Evolutionary conservation across 192 early-diverging fungal species (phyloP), one percentile per base, ranked within the genome.

Genomic region (Funneliformis mosseae): DNA sequence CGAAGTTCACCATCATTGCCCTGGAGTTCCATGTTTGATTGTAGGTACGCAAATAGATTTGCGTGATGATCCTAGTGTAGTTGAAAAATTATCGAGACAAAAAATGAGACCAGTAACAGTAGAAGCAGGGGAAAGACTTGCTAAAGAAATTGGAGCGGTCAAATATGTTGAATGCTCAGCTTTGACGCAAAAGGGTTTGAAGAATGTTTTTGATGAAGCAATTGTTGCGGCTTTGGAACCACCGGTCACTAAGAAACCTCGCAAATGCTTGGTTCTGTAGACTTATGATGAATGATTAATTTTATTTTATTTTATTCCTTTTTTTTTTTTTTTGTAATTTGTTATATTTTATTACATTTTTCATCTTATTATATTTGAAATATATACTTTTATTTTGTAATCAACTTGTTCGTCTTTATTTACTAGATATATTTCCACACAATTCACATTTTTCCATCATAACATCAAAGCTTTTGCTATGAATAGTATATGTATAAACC

Each of bases 121-220:
- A 75, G 93, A n/a, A 94, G 77, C 89, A 91, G 96, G 97, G 41
- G 94, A 96, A 83, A 89, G 92, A 72, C 89, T 98, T 45, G 93
- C 95, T 70, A 86, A 84, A 74, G 95, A 96, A 76, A 88, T 97
- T 72, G 90, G 90, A 27, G 96, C 96, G 27, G 93, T 96, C 76
- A 96, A 97, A 84, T 98, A 96, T 85, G 91, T 98, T 43, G 96
- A 98, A 84, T 98, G 96, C 83, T 94, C 92, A 55, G 96, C 96
- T 43, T 85, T 96, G 83, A 97, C 95, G 76, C 96, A 97, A 82
- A 93, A 91, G 83, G 96, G 97, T 8, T 86, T 98, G 75, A 98
- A 98, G 88, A 97, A 97, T 82, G 96, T 96, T 60, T 99, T 94
- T 88, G 94, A 99, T 83, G 97, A 99, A 87, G 97, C 97, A 18